Evolutionary conservation across 805 yeast species (phyloP).

Genomic region (Teunomyces atbi): DNA sequence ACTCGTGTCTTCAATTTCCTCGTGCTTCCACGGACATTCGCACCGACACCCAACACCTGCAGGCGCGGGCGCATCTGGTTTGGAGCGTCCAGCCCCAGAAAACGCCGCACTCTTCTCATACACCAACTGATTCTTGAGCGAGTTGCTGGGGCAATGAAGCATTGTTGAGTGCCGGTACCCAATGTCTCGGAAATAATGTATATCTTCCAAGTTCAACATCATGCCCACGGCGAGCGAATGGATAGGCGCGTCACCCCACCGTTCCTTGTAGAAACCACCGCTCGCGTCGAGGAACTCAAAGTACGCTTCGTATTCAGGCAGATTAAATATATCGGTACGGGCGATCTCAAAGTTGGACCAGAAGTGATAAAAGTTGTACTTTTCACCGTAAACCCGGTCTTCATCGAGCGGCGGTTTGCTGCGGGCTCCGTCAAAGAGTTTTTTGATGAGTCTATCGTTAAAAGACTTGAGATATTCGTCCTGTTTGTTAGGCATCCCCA

Average conservation of each 20-base stretch:
- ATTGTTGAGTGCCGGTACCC: constrained; percentile 83
- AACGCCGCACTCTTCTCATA: constrained; percentile 4
- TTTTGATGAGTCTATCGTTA: constrained; percentile 1
- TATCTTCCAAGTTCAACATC: constrained; percentile 61
- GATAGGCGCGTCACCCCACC: constrained; percentile 98
- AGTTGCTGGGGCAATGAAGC: constrained; percentile 72
- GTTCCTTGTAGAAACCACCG: constrained; percentile 84
- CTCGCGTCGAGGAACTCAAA: constrained; percentile 65
- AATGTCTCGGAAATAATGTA: constrained; percentile 90
- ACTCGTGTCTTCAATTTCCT: constrained; percentile 19
- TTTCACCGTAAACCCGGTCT: constrained; percentile 64
- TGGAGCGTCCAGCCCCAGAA: constrained; percentile 5
- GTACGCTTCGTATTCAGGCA: constrained; percentile 62
- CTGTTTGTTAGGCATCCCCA: constrained; percentile 20
- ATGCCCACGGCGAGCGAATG: constrained; percentile 86
- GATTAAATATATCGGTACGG: constrained; percentile 70
- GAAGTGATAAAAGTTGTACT: constrained; percentile 79
- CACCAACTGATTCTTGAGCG: constrained; percentile 52
- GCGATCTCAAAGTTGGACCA: constrained; percentile 96
- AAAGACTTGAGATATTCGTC: constrained; percentile 17
- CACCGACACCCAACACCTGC: constrained; percentile 83
- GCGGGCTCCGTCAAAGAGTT: constrained; percentile 10
- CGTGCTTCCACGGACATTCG: constrained; percentile 53
- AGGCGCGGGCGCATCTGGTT: constrained; percentile 22
- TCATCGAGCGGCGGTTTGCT: constrained; percentile 30